Evolutionary conservation across 345 rosid genomes (phyloP).

Genomic region (Iberis pinnata): DNA sequence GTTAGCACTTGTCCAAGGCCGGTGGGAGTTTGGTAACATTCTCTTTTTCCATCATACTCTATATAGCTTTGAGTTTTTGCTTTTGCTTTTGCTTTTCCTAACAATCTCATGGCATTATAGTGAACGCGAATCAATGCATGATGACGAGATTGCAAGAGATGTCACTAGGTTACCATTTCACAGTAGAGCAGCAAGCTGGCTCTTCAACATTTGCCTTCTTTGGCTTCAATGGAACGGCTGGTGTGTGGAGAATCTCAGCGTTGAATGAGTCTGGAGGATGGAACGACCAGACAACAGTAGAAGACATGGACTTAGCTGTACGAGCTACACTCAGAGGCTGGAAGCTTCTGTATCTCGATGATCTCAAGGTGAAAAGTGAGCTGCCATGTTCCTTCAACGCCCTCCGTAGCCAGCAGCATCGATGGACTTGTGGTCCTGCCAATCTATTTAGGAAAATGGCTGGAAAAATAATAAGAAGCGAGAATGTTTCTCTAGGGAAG

Average conservation of each 20-base stretch:
- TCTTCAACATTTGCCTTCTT: slow-evolving; percentile 50
- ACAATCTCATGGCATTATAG: slow-evolving; percentile 20
- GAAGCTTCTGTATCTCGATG: slow-evolving; percentile 43
- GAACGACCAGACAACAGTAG: slow-evolving; percentile 54
- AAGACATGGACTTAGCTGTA: slow-evolving; percentile 61
- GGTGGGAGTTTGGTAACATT: slow-evolving; percentile 34
- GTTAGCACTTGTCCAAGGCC: slow-evolving; percentile 35
- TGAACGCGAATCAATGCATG: slow-evolving; percentile 49
- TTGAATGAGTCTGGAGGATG: slow-evolving; percentile 50
- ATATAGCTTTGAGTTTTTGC: slow-evolving; percentile 3
- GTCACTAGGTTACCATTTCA: slow-evolving; percentile 51
- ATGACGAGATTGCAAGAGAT: slow-evolving; percentile 53
- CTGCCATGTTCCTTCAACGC: slow-evolving; percentile 56
- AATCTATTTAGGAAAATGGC: slow-evolving; percentile 54
- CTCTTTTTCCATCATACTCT: slow-evolving; percentile 1
- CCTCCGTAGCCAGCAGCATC: slow-evolving; percentile 43
- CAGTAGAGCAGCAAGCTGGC: slow-evolving; percentile 50
- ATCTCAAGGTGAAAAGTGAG: slow-evolving; percentile 42
- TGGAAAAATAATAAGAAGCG: slow-evolving; percentile 39
- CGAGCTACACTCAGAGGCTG: slow-evolving; percentile 52
- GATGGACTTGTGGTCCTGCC: slow-evolving; percentile 58
- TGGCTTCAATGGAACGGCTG: slow-evolving; percentile 53
- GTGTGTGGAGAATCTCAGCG: slow-evolving; percentile 49
- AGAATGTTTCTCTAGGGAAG: slow-evolving; percentile 45
- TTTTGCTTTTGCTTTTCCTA: slow-evolving; percentile 7